Evolutionary conservation across 106 monocot species (phyloP), one percentile per base, ranked within the genome.

Genomic region (Dendrobium huoshanense): DNA sequence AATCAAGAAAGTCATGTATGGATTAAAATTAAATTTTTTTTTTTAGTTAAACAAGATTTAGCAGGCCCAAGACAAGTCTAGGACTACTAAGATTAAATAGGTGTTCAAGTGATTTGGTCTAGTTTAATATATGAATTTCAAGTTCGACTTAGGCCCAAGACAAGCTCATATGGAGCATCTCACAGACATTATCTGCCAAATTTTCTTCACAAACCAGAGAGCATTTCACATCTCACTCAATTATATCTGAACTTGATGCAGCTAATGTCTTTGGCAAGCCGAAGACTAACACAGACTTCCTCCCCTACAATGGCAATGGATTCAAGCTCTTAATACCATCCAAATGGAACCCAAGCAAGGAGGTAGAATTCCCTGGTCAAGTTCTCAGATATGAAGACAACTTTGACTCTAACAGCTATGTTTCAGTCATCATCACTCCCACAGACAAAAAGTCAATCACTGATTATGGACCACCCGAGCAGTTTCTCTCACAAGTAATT

Each of bases 291-390:
- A 98, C 94, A 0, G 97, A 94, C 43, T 94, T 89, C 87, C 20
- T 87, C 55, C 67, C 87, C 18, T 88, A 89, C 84, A 84, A 17
- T 6, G 89, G 91, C 7, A 59, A 91, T 0, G 97, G 94, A 18
- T 98, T 94, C 84, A 94, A 92, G 89, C 47, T 94, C 24, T 29
- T 75, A 81, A 84, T 94, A 18, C 94, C 97, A 49, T 8, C 97
- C 4, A 98, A 98, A 81, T 98, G 97, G 97, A 98, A 91, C 88
- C 87, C 87, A 7, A 98, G 97, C 97, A 94, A 88, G 54, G 97
- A 98, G 87, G 75, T 77, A 18, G 97, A 98, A 85, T 94, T 45
- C 84, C 92, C 97, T 0, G 97, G 97, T 5, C 94, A 94, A 84
- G 97, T 98, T 18, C 83, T 98, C 64, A 81, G 94, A 78, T 98